These are phyloP conservation scores for Colletotrichum destructivum DNA, from an alignment of 2,329 filamentous ascomycete species.

Conservation along the genomic window DNA sequence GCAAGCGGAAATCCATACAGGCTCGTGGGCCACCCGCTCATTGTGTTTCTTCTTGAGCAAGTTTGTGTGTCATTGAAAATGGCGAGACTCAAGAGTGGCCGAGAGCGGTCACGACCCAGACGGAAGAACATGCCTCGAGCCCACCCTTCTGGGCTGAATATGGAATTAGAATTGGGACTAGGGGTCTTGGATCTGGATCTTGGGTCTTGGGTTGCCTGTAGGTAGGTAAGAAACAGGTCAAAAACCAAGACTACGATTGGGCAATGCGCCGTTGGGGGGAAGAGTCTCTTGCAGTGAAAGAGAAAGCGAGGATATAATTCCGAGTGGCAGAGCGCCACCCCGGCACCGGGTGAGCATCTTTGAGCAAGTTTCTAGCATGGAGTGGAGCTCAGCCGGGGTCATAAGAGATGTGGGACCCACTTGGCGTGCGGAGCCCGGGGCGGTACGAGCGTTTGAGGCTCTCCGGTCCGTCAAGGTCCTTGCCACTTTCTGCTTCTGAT, in stretches of 20 bases:
- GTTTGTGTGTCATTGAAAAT: constrained; percentile 23
- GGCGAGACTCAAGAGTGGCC: background rate
- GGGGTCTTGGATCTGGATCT: background rate
- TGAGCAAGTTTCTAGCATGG: constrained; percentile 53
- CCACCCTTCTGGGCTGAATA: background rate
- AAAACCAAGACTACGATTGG: background rate
- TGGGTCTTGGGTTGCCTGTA: background rate
- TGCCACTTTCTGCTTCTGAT: background rate
- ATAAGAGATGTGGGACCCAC: background rate
- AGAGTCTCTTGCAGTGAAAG: background rate
- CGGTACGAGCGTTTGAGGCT: constrained; percentile 28
- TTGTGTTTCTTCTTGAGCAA: constrained; percentile 26
- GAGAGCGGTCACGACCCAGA: constrained; percentile 3
- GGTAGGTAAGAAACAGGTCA: background rate
- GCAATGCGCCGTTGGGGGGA: background rate
- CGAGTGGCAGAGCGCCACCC: background rate
- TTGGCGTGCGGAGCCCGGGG: background rate
- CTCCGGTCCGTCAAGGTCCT: constrained; percentile 16
- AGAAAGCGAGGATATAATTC: background rate
- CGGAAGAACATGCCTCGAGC: background rate
- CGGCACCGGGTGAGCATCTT: constrained; percentile 51
- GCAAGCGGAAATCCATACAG: background rate
- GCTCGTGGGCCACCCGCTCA: constrained; percentile 5
- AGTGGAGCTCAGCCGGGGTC: constrained; percentile 20
- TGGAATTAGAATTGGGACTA: background rate